Conservation (phyloP, 257 asterid species). For the Paraleonurus japonicus region DNA sequence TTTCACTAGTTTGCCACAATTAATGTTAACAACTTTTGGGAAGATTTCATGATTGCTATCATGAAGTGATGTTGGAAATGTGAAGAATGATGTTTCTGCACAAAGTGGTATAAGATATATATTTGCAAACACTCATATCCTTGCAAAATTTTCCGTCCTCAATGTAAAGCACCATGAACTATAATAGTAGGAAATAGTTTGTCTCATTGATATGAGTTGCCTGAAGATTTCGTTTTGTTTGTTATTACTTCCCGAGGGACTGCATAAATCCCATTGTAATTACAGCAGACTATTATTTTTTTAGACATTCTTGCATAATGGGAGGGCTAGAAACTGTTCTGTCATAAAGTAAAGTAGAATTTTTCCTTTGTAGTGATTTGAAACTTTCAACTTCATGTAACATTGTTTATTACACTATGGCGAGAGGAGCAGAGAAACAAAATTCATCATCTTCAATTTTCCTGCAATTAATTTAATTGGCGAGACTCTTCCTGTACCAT, state of each 20-base stretch:
- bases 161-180: background rate
- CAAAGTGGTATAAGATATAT: background rate
- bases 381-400: background rate
- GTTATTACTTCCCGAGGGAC: background rate
- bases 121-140: background rate
- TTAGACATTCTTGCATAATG: background rate
- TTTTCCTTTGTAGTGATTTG: background rate
- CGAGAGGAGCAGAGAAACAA: background rate
- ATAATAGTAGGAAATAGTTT: background rate
- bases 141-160: background rate
- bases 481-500: background rate
- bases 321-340: background rate
- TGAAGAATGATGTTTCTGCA: constrained; percentile 14
- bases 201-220: background rate
- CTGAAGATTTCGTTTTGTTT: background rate
- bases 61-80: constrained; percentile 16
- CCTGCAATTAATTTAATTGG: background rate
- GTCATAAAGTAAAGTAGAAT: background rate
- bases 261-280: constrained; percentile 8
- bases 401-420: background rate
- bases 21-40: constrained; percentile 15
- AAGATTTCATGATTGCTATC: constrained; percentile 20
- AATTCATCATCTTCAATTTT: constrained; percentile 1
- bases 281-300: background rate
- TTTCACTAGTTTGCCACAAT: constrained; percentile 8